Percentiles rank a stretch among this genome's conserved stretches.
phyloP scores from a whole-genome alignment of 139 green algal species.

The Chlorella sp. region DNA sequence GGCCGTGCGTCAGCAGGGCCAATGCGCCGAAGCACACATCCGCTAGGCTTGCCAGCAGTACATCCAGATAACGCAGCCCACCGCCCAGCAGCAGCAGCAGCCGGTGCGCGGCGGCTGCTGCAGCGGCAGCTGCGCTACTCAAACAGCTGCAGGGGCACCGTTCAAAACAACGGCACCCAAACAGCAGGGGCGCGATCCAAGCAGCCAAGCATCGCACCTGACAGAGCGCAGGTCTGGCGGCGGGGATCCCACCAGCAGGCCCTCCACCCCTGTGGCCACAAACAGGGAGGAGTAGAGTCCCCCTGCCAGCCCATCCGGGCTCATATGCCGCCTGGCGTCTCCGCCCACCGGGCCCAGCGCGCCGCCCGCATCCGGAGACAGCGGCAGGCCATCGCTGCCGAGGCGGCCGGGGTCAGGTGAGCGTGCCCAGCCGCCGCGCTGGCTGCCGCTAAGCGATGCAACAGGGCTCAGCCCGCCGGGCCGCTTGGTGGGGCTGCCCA shows the following conservation, averaged over 20 bases:
- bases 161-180: too few relatives aligned
- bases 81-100: too few relatives aligned
- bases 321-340: slow-evolving; percentile 38
- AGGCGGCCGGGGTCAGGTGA: background rate
- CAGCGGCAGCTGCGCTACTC: too few relatives aligned
- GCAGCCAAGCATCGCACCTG: background rate
- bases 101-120: too few relatives aligned
- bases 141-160: too few relatives aligned
- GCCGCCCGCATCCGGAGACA: slow-evolving; percentile 5
- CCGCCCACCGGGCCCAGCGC: too few relatives aligned
- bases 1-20: background rate
- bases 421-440: background rate
- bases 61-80: too few relatives aligned
- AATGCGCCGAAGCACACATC: background rate
- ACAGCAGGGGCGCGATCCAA: too few relatives aligned
- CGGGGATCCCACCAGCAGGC: slow-evolving; percentile 49
- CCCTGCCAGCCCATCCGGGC: slow-evolving; percentile 56
- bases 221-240: slow-evolving; percentile 2
- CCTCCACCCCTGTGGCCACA: slow-evolving; percentile 67
- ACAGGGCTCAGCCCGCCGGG: background rate
- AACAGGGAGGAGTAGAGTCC: slow-evolving; percentile 63
- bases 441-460: background rate
- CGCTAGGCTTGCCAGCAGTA: too few relatives aligned
- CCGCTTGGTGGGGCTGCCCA: slow-evolving; percentile 45
- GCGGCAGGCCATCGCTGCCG: background rate